Evolutionary conservation across 148 eudicot genomes (phyloP).

Genomic region (Camellia lanceoleosa): DNA sequence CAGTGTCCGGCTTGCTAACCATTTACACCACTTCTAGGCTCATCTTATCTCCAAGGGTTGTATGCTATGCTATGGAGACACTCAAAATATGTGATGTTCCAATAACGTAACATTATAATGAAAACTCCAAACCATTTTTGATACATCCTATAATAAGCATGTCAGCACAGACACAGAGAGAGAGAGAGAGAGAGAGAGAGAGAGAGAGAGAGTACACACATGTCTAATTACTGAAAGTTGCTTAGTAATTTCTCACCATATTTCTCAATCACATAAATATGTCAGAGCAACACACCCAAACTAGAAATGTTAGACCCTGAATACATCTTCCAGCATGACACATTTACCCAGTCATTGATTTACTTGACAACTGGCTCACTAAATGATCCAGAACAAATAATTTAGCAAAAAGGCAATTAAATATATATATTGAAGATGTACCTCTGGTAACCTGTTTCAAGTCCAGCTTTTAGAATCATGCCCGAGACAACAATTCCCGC

Average conservation of each 20-base stretch:
- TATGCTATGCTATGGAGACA: neutral
- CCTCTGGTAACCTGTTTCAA: conserved; percentile 94
- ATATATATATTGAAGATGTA: conserved; percentile 9
- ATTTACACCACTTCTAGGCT: neutral
- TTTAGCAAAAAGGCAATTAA: too few species aligned
- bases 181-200: neutral
- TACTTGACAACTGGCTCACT: neutral
- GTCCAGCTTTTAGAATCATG: conserved; percentile 92
- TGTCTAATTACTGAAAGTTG: neutral
- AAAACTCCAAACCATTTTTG: neutral
- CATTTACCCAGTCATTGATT: neutral
- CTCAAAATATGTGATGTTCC: conserved; percentile 10
- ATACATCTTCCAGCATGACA: neutral
- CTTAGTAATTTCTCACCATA: neutral
- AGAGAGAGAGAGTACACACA: neutral
- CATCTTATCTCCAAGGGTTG: neutral
- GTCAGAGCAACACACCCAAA: neutral
- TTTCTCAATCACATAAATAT: neutral
- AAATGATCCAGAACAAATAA: neutral
- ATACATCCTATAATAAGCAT: neutral
- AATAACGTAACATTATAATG: conserved; percentile 5
- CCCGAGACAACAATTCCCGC: conserved; percentile 96
- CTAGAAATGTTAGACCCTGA: neutral
- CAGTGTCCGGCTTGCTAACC: neutral
- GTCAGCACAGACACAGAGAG: too few species aligned